A percentile compares a stretch with the other conserved stretches of the same genome.
Conservation (phyloP, 2,329 filamentous ascomycete species). For the Coleophoma crateriformis region DNA sequence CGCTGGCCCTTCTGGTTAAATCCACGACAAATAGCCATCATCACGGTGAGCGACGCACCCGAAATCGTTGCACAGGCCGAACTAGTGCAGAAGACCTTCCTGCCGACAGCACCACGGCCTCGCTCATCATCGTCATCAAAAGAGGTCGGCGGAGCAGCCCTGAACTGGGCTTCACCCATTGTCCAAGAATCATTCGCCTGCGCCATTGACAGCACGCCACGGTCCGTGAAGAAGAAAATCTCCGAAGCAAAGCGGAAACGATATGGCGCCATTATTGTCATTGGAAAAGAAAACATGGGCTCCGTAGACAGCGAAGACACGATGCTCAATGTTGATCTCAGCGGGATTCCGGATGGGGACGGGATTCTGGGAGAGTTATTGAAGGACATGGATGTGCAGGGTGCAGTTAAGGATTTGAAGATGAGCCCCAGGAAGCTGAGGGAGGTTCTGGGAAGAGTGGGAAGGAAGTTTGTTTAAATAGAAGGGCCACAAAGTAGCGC, state of each 20-base stretch:
- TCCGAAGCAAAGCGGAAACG: conserved; percentile 65
- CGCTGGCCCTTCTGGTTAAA: conserved; percentile 87
- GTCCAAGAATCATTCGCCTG: conserved; percentile 45
- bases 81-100: conserved; percentile 7
- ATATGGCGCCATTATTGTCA: conserved; percentile 68
- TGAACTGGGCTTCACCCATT: conserved; percentile 14
- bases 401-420: no score
- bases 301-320: conserved; percentile 36
- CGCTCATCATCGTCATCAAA: neutral
- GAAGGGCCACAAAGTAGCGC: no score
- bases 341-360: conserved; percentile 23
- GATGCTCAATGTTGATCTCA: conserved; percentile 46
- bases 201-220: conserved; percentile 61
- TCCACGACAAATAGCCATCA: conserved; percentile 68
- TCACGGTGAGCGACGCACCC: conserved; percentile 61
- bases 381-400: no score
- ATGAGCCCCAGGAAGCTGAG: no score
- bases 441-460: no score
- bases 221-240: conserved; percentile 63
- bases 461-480: no score
- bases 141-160: conserved; percentile 25
- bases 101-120: conserved; percentile 4
- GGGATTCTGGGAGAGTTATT: neutral
- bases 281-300: conserved; percentile 56
- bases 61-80: conserved; percentile 20